A percentile compares a stretch with the other conserved stretches of the same genome.
Evolutionary conservation across 495 filamentous ascomycete genomes (phyloP).

Genomic region (Pyrenopolyporus hunteri): DNA sequence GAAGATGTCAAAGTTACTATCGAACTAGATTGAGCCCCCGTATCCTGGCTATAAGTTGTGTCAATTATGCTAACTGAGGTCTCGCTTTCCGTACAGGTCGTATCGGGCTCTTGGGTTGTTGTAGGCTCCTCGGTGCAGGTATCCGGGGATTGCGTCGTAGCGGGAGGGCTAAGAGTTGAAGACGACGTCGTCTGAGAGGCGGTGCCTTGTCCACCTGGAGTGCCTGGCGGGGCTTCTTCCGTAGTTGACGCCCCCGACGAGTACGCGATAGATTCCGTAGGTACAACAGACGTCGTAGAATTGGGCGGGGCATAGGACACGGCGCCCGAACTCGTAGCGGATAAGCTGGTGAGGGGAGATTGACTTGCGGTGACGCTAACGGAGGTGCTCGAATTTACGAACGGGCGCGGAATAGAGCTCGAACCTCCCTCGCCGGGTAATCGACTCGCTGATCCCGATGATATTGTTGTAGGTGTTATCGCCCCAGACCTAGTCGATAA

Average conservation of each 20-base stretch:
- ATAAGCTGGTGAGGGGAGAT: not conserved
- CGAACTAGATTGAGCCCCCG: conserved; percentile 25
- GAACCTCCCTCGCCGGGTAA: not conserved
- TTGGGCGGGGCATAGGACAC: conserved; percentile 33
- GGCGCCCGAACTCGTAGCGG: conserved; percentile 9
- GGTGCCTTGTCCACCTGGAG: conserved; percentile 11
- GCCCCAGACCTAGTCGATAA: conserved; percentile 1
- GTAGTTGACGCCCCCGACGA: conserved; percentile 3
- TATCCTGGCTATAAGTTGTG: conserved; percentile 40
- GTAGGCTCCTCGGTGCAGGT: conserved; percentile 29
- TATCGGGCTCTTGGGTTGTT: conserved; percentile 30
- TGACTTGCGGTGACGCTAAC: not conserved
- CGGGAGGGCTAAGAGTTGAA: not conserved
- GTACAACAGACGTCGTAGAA: conserved; percentile 15
- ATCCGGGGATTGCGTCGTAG: conserved; percentile 14
- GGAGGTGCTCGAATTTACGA: conserved; percentile 30
- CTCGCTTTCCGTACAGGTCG: conserved; percentile 41
- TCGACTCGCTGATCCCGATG: conserved; percentile 3
- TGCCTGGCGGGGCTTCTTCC: not conserved
- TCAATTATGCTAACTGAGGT: conserved; percentile 16
- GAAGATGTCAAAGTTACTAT: conserved; percentile 25
- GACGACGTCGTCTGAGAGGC: conserved; percentile 18
- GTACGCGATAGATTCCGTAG: conserved; percentile 4
- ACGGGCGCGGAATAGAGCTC: conserved; percentile 17
- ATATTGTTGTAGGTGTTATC: not conserved